Evolutionary conservation across 148 eudicot species (phyloP), one percentile per base, ranked within the genome.

Genomic region (Cornus florida): DNA sequence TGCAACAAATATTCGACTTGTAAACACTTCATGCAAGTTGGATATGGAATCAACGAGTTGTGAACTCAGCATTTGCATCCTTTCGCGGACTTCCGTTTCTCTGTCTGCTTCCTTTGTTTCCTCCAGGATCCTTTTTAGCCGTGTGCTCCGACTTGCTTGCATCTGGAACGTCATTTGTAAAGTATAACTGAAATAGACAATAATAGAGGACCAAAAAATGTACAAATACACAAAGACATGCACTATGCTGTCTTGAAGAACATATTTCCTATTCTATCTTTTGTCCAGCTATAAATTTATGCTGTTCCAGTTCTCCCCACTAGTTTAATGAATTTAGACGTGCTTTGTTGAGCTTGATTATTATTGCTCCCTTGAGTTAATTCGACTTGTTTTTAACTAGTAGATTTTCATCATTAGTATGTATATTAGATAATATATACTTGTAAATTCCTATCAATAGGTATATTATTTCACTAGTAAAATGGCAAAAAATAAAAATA

Each of bases 71-170:
- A 86, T 77, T 79, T 89, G 91, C 98, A 94, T 92, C 76, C 91
- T 89, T 75, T 94, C 98, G 28, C 92, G 89, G 77, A 94, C 82
- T 79, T 94, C 92, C 41, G 91, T 81, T 71, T 94, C 96, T 64
- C 96, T 92, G 80, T 94, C 98, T 66, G 93, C 78, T 76, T 92
- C 96, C 68, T 86, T 89, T 81, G 98, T 90, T 83, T 90, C 94
- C 78, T 92, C 98, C 59, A 94, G 82, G 67, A 94, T 94, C 83
- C 93, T 89, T 75, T 92, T 92, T 19, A 94, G 90, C 70, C 90
- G 90, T 67, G 95, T 94, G 91, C 78, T 82, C 38, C 93, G 82
- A 70, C 86, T 89, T 31, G 86, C 90, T 83, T 86, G 94, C 81
- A 87, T 86, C 98, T 93, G 87, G 68, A 83, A 74, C 16, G 70